Conservation (phyloP, 352 stramenopile genomes). For the Phytopythium mirpurense region DNA sequence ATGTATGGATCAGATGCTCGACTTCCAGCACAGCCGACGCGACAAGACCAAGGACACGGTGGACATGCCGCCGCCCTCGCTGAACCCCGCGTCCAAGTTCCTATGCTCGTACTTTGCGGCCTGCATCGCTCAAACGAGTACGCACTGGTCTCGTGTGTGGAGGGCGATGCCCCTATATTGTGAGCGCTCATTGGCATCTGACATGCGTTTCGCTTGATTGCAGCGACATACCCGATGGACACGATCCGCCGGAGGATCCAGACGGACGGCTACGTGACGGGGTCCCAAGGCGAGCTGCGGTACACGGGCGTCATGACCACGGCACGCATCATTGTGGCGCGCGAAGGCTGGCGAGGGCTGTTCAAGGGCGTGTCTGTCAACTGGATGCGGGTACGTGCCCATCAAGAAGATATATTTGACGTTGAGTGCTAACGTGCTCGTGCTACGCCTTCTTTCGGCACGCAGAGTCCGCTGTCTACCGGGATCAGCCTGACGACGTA, state of each 20-base stretch:
- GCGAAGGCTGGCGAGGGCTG: conserved; percentile 77
- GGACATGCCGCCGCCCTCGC: conserved; percentile 16
- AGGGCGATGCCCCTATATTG: no score
- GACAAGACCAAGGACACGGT: conserved; percentile 15
- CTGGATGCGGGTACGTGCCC: conserved; percentile 73
- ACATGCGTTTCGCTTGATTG: conserved; percentile 3
- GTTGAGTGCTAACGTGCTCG: neutral
- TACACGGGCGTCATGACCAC: conserved; percentile 72
- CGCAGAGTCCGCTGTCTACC: conserved; percentile 75
- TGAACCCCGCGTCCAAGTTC: conserved; percentile 81
- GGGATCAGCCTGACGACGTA: conserved; percentile 86
- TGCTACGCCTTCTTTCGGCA: conserved; percentile 4
- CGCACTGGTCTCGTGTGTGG: neutral
- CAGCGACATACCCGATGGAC: conserved; percentile 83
- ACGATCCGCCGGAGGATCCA: conserved; percentile 81
- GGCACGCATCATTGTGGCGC: conserved; percentile 56
- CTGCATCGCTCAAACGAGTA: conserved; percentile 82
- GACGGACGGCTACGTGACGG: conserved; percentile 72
- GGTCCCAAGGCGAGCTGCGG: conserved; percentile 28
- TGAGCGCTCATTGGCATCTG: no score
- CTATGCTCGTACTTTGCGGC: conserved; percentile 79
- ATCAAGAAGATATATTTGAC: neutral
- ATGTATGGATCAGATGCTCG: conserved; percentile 26
- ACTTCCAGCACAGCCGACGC: conserved; percentile 36
- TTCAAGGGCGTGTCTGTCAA: conserved; percentile 87